Base-by-base conservation (phyloP, 305 asterid genomes). In the Stenogyne calaminthoides region DNA sequence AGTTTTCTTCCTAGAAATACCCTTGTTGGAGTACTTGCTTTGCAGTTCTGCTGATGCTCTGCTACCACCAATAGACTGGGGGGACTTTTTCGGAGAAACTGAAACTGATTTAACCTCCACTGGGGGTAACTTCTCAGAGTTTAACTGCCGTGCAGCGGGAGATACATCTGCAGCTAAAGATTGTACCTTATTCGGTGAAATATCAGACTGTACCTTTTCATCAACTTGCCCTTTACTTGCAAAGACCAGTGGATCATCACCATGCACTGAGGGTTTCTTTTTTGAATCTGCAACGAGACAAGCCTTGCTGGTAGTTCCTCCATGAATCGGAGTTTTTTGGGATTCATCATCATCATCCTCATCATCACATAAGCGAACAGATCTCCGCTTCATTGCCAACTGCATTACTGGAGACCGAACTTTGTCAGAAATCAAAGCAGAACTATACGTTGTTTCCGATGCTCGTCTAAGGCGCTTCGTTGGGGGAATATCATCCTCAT, bases 301-400 rank as follows among this genome's bases (percentile, higher is more conserved):
- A 70, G 61, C 85, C 81, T 81, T 89, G 46, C 73, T 84, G 29
- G 81, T 63, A 74, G 81, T 73, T 68, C 96, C 90, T 82, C 89
- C 98, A 69, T 93, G 98, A 76, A 93, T 73, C 11, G 97, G 98
- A 78, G 98, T 93, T 86, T 88, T 93, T 61, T 95, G 92, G 66
- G 79, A 87, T 73, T 87, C 98, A 64, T 84, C 93, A 65, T 81
- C 93, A 64, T 84, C 93, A 63, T 81, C 93, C 2, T 83, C 93
- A 42, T 86, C 93, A 64, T 82, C 93, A 76, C 79, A 87, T 16
- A 84, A 71, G 79, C 95, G 96, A 67, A 93, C 96, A 73, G 97
- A 91, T 82, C 96, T 87, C 54, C 98, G 85, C 85, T 88, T 90
- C 42, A 76, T 54, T 32, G 90, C 86, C 76, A 80, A 77, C 72